Conservation (phyloP, 2,329 filamentous ascomycete genomes). For the Macrophomina tecta region DNA sequence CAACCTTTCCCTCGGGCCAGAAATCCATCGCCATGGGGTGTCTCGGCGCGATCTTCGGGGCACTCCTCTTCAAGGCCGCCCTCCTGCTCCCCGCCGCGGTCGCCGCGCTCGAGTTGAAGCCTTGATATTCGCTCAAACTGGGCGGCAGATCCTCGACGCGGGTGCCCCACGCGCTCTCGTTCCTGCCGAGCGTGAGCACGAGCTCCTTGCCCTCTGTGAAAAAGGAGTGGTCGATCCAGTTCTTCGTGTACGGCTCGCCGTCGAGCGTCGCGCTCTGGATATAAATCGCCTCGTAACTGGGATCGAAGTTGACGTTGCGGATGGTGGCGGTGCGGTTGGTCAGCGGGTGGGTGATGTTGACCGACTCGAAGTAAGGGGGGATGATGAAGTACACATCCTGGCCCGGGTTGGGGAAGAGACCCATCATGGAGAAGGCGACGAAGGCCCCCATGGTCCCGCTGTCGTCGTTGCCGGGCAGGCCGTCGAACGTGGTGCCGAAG, state of each 20-base stretch:
- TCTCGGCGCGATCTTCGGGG: background rate
- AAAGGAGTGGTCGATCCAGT: constrained; percentile 51
- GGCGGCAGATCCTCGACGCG: constrained; percentile 49
- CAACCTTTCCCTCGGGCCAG: background rate
- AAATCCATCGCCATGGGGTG: background rate
- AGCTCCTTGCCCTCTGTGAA: constrained; percentile 51
- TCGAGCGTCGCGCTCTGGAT: constrained; percentile 51
- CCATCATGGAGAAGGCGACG: constrained; percentile 51
- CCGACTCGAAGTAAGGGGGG: constrained; percentile 46
- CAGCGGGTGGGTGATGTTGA: constrained; percentile 44
- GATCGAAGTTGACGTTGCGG: constrained; percentile 48
- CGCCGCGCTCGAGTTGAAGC: constrained; percentile 31
- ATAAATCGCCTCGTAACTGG: constrained; percentile 46
- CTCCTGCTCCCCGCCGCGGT: constrained; percentile 26
- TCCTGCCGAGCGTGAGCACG: constrained; percentile 47
- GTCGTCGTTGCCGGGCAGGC: constrained; percentile 52
- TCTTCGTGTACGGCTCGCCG: constrained; percentile 48
- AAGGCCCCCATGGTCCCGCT: constrained; percentile 51
- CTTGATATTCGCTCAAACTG: constrained; percentile 36
- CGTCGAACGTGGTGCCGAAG: constrained; percentile 45
- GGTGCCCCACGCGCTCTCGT: constrained; percentile 52
- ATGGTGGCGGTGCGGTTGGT: constrained; percentile 48
- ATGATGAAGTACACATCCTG: constrained; percentile 50
- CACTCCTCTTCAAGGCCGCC: background rate
- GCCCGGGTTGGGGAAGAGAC: constrained; percentile 45